These are phyloP conservation scores for Purshia tridentata DNA, from an alignment of 306 rosid species.

Conservation along the genomic window DNA sequence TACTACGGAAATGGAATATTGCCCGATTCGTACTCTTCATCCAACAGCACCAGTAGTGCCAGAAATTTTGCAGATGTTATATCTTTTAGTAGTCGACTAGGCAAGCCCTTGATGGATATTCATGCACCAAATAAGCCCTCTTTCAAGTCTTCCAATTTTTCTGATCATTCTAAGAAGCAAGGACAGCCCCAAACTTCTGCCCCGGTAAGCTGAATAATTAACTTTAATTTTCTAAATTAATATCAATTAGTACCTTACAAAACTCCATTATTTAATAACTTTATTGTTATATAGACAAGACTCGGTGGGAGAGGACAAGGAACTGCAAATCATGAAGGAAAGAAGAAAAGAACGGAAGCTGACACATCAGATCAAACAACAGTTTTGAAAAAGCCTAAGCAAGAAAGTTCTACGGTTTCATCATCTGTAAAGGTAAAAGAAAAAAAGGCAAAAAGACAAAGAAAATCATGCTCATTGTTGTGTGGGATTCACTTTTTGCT, in stretches of 20 bases:
- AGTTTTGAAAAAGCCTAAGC: constrained; percentile 64
- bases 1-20: constrained; percentile 32
- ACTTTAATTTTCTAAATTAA: too few species aligned
- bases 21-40: constrained; percentile 44
- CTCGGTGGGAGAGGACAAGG: constrained; percentile 55
- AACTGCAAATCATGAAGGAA: constrained; percentile 49
- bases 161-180: constrained; percentile 59
- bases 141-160: constrained; percentile 37
- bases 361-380: constrained; percentile 60
- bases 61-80: constrained; percentile 65
- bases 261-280: too few species aligned
- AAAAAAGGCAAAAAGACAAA: neutral
- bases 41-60: constrained; percentile 6
- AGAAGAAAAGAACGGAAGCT: constrained; percentile 76
- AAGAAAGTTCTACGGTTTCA: constrained; percentile 42
- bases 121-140: constrained; percentile 41
- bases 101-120: constrained; percentile 49
- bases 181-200: constrained; percentile 41
- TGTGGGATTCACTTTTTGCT: neutral
- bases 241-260: too few species aligned
- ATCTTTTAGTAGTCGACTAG: constrained; percentile 52
- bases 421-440: constrained; percentile 64
- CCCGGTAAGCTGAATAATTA: constrained; percentile 33
- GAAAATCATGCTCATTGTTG: neutral
- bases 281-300: constrained; percentile 39